Conservation (phyloP, 2,329 filamentous ascomycete genomes). For the Penicillium sumatraense region DNA sequence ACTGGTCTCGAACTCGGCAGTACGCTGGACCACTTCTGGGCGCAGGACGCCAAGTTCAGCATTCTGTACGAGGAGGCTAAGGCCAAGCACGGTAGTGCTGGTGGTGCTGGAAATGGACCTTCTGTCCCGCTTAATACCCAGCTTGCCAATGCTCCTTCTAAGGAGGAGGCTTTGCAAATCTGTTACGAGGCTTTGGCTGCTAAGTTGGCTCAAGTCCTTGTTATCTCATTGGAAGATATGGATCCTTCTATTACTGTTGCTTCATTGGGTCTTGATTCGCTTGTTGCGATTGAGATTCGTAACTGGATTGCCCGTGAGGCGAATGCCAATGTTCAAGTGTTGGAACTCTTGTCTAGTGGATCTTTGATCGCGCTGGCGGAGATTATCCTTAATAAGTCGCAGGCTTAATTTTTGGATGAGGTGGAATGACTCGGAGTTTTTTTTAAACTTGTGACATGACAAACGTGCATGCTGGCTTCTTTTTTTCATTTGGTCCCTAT, state of each 20-base stretch:
- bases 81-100: constrained; percentile 12
- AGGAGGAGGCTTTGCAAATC: constrained; percentile 52
- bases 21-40: constrained; percentile 55
- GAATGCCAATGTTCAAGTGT: constrained; percentile 35
- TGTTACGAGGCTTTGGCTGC: constrained; percentile 53
- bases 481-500: not conserved
- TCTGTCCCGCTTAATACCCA: constrained; percentile 52
- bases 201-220: constrained; percentile 56
- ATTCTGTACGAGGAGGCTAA: constrained; percentile 51
- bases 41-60: constrained; percentile 59
- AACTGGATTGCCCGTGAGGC: constrained; percentile 32
- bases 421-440: not conserved
- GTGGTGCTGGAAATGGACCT: constrained; percentile 10
- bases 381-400: constrained; percentile 31
- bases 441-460: not conserved
- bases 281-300: constrained; percentile 30
- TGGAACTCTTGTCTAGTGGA: constrained; percentile 33
- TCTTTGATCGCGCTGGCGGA: constrained; percentile 29
- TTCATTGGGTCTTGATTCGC: constrained; percentile 27
- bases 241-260: constrained; percentile 39
- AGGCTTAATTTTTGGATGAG: constrained; percentile 8
- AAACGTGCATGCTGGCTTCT: not conserved
- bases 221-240: constrained; percentile 56
- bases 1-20: constrained; percentile 56
- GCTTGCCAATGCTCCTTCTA: constrained; percentile 46